These are phyloP conservation scores for Trebouxiophyceae sp. DNA, from an alignment of 163 green algal genomes.

Conservation along the genomic window DNA sequence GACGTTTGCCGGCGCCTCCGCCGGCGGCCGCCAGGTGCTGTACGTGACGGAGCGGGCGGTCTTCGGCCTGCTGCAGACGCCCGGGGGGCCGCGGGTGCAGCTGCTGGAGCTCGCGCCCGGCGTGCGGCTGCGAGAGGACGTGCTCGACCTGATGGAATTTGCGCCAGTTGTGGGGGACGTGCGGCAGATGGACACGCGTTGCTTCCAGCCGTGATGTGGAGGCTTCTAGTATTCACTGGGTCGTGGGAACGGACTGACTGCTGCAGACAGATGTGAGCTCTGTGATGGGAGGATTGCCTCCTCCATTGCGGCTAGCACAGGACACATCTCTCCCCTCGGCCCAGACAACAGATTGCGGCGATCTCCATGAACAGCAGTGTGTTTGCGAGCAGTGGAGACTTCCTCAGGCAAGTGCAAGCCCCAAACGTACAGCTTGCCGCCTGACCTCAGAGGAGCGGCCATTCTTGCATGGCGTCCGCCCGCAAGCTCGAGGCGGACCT, in stretches of 20 bases:
- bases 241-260: no score
- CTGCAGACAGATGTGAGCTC: no score
- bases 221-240: no score
- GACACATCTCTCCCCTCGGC: no score
- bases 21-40: not conserved
- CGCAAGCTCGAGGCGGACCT: not conserved
- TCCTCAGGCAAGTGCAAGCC: no score
- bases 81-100: not conserved
- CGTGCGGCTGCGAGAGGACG: slow-evolving; percentile 30
- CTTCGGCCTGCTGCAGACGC: slow-evolving; percentile 18
- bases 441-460: no score
- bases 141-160: slow-evolving; percentile 43
- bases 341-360: no score
- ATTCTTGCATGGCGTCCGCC: not conserved
- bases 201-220: slow-evolving; percentile 25
- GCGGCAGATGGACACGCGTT: slow-evolving; percentile 26
- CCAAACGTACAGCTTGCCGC: no score
- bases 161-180: slow-evolving; percentile 14
- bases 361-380: no score
- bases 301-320: no score
- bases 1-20: slow-evolving; percentile 30
- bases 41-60: slow-evolving; percentile 53
- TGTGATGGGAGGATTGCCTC: no score
- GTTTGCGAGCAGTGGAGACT: no score
- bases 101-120: slow-evolving; percentile 37